Base-by-base conservation (phyloP, 75 land plant species). In the Sequoia sempervirens region DNA sequence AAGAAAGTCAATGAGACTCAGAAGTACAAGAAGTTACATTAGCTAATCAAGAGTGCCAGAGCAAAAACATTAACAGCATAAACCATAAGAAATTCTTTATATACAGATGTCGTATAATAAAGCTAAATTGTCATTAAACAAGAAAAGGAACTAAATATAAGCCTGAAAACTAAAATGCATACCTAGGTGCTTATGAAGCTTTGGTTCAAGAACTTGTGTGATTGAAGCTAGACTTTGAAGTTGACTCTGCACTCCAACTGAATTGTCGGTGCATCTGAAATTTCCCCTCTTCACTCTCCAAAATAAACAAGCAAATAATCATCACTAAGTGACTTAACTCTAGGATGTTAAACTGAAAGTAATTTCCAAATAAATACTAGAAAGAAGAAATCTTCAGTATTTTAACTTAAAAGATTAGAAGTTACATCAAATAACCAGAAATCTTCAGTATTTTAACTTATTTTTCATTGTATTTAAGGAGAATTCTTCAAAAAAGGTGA, bases 111-210 rank as follows among this genome's bases (percentile, higher is more conserved):
- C 66, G 26, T 61, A 23, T 61, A 23, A 61, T 54, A 54, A 20
- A 28, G 66, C 28, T 23, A 5, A 23, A 26, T 23, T 61, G 40
- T 78, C 11, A 3, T 78, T 78, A 4, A 18, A 12, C 12, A 26
- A 78, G 26, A 18, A 45, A 78, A 14, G 40, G 40, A 45, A 26
- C 50, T 45, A 43, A 45, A 45, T 45, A 78, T 45, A 26, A 26
- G 45, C 50, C 13, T 78, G 43, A 23, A 61, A 15, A 52, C 41
- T 43, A 36, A 15, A 70, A 88, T 85, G 75, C 70, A 41, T 84
- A 92, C 98, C 99, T 50, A 96, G 85, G 78, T 94, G 96, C 79
- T 91, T 88, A 87, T 96, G 97, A 68, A 96, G 96, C 84, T 95
- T 96, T 80, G 99, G 99, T 83, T 96, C 97, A 84, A 96, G 81